phyloP scores from a whole-genome alignment of 257 asterid genomes.

The Scutellaria barbata region DNA sequence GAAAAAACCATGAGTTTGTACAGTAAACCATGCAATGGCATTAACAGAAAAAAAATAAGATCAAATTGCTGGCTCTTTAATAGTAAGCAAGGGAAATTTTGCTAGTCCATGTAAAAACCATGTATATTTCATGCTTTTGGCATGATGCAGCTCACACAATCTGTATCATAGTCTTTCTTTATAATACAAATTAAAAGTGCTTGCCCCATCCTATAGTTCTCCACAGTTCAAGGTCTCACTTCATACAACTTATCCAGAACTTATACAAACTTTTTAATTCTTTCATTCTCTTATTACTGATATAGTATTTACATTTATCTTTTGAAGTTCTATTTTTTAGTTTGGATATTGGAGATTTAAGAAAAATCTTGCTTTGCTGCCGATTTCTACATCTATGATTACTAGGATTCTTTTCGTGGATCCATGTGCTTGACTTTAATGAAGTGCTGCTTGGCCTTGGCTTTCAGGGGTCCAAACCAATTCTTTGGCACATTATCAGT shows the following conservation, averaged over 20 bases:
- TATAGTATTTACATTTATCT: conserved; percentile 3
- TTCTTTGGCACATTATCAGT: background rate
- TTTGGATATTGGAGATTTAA: background rate
- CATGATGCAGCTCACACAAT: background rate
- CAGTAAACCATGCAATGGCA: background rate
- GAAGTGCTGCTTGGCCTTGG: background rate
- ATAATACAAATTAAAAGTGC: background rate
- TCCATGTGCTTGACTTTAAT: conserved; percentile 9
- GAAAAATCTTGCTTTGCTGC: background rate
- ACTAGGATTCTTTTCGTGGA: conserved; percentile 3
- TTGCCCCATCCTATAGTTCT: background rate
- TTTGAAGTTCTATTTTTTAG: background rate
- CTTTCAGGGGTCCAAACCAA: background rate
- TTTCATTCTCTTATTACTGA: background rate
- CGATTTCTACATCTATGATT: background rate
- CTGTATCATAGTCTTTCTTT: background rate
- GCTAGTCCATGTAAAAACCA: background rate
- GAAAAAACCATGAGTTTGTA: no score
- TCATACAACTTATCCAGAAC: background rate
- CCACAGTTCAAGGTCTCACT: background rate
- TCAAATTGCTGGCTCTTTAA: background rate
- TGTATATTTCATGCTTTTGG: background rate
- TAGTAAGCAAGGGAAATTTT: background rate
- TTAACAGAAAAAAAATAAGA: background rate
- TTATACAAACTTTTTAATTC: background rate